phyloP scores from a whole-genome alignment of 1,139 yeast species.

The Hemisphaericaspora xylofermentans region DNA sequence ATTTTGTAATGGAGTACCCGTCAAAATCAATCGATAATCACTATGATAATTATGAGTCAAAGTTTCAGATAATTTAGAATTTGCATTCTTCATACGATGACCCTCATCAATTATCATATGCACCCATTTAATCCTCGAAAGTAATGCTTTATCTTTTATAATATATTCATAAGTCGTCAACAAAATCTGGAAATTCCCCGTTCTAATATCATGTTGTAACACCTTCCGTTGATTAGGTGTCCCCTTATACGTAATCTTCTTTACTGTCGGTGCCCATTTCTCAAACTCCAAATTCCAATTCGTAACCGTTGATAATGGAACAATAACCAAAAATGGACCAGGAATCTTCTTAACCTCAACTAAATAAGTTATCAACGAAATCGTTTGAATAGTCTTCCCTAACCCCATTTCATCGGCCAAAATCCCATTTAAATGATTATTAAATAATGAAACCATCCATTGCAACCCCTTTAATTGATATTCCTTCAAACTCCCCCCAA shows the following conservation, averaged over 20 bases:
- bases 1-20: constrained; percentile 87
- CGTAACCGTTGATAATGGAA: constrained; percentile 79
- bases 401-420: constrained; percentile 98
- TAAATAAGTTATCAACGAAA: constrained; percentile 82
- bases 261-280: constrained; percentile 80
- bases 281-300: constrained; percentile 86
- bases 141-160: constrained; percentile 67
- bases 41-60: constrained; percentile 72
- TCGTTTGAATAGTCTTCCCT: constrained; percentile 95
- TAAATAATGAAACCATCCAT: constrained; percentile 96
- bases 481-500: constrained; percentile 90
- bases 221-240: constrained; percentile 68
- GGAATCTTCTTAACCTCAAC: constrained; percentile 74
- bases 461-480: constrained; percentile 92
- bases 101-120: constrained; percentile 92
- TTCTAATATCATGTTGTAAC: constrained; percentile 58
- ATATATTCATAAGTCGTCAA: constrained; percentile 80
- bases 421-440: constrained; percentile 92
- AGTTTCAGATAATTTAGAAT: constrained; percentile 69
- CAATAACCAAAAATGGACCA: constrained; percentile 78
- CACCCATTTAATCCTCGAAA: constrained; percentile 72
- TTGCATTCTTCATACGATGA: constrained; percentile 81
- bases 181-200: constrained; percentile 72
- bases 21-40: constrained; percentile 73
- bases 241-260: constrained; percentile 72